phyloP scores from a whole-genome alignment of 192 early-diverging fungal genomes.

The Lobosporangium transversale region DNA sequence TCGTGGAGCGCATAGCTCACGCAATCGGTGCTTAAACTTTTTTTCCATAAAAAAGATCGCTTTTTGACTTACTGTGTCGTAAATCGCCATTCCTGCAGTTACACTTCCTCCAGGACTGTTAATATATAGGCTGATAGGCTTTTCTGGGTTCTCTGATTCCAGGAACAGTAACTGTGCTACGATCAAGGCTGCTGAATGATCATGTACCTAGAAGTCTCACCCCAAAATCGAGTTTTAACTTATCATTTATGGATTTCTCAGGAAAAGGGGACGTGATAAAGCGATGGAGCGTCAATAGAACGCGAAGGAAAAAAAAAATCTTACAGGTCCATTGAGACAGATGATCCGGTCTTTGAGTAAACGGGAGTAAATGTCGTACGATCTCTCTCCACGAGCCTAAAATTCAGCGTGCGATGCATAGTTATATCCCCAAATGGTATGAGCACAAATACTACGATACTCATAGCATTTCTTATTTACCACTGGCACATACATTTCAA shows the following conservation, averaged over 20 bases:
- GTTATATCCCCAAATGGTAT: no score
- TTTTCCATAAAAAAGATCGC: no score
- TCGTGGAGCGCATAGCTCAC: neutral
- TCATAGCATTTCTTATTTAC: neutral
- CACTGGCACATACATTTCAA: no score
- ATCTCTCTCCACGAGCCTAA: conserved; percentile 87
- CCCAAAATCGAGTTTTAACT: neutral
- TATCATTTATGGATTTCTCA: no score
- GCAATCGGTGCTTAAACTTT: neutral
- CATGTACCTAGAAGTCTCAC: conserved; percentile 68
- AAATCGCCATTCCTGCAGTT: conserved; percentile 94
- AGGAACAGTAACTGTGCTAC: conserved; percentile 95
- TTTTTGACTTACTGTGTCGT: conserved; percentile 75
- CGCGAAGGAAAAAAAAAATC: neutral
- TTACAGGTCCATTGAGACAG: conserved; percentile 84
- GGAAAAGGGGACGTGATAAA: no score
- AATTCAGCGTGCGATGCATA: neutral
- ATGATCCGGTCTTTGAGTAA: conserved; percentile 96
- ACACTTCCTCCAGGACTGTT: conserved; percentile 98
- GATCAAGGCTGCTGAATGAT: conserved; percentile 84
- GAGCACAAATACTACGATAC: neutral
- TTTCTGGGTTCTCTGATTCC: conserved; percentile 93
- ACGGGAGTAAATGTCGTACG: conserved; percentile 98
- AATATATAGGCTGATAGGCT: conserved; percentile 95
- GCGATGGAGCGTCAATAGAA: neutral